phyloP scores from a whole-genome alignment of 805 yeast genomes.

The Monosporozyma aerobia region DNA sequence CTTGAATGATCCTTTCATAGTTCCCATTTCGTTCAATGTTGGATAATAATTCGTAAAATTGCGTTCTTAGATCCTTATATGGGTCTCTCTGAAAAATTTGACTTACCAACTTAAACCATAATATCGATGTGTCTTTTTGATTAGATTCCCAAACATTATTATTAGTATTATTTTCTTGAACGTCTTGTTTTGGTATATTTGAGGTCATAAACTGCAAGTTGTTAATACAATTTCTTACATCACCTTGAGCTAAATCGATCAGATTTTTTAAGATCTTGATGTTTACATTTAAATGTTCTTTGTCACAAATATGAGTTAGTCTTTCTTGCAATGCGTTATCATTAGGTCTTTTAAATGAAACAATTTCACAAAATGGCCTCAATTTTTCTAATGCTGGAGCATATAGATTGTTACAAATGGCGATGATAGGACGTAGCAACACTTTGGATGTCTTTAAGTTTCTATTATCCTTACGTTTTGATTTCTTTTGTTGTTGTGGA shows the following conservation, averaged over 20 bases:
- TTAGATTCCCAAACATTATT: slow-evolving; percentile 18
- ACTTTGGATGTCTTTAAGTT: slow-evolving; percentile 33
- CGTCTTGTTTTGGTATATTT: slow-evolving; percentile 6
- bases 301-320: slow-evolving; percentile 41
- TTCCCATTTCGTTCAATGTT: slow-evolving; percentile 39
- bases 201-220: slow-evolving; percentile 54
- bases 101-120: slow-evolving; percentile 62
- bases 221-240: slow-evolving; percentile 77
- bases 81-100: slow-evolving; percentile 48
- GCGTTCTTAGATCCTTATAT: slow-evolving; percentile 37
- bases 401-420: slow-evolving; percentile 84
- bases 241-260: slow-evolving; percentile 66
- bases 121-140: slow-evolving; percentile 49
- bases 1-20: slow-evolving; percentile 56
- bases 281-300: slow-evolving; percentile 43
- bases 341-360: slow-evolving; percentile 54
- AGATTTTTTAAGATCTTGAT: slow-evolving; percentile 52
- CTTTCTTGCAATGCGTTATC: slow-evolving; percentile 38
- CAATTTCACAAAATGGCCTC: slow-evolving; percentile 63
- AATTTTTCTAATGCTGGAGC: slow-evolving; percentile 65
- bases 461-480: slow-evolving; percentile 10
- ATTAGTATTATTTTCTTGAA: neutral
- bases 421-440: slow-evolving; percentile 76
- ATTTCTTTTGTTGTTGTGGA: neutral
- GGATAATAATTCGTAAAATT: slow-evolving; percentile 39